phyloP scores from a whole-genome alignment of 345 rosid genomes.

The Raphanus raphanistrum region DNA sequence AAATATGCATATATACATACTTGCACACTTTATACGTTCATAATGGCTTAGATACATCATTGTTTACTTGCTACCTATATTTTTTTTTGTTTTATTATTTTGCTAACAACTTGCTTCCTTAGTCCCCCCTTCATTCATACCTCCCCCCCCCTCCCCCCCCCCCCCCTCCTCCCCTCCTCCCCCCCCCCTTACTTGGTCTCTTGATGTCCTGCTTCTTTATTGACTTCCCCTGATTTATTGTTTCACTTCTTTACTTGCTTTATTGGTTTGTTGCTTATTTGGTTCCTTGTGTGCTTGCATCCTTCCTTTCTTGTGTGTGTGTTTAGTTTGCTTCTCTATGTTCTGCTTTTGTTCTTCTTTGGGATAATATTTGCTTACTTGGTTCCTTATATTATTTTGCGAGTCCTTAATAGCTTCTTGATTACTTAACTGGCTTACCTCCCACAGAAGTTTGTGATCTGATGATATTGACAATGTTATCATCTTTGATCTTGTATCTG shows the following conservation, averaged over 20 bases:
- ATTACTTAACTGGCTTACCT: background rate
- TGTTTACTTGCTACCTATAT: background rate
- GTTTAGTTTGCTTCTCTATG: background rate
- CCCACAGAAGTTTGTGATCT: background rate
- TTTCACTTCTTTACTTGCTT: background rate
- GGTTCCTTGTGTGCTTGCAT: background rate
- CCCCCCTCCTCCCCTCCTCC: too few species aligned
- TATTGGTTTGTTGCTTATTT: background rate
- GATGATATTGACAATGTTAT: background rate
- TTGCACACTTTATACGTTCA: background rate
- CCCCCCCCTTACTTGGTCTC: too few species aligned
- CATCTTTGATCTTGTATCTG: too few species aligned
- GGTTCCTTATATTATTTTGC: background rate
- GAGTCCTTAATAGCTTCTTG: background rate
- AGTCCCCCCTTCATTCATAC: background rate
- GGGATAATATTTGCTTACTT: background rate
- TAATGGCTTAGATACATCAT: background rate
- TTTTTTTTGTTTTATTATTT: background rate
- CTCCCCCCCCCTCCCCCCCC: background rate
- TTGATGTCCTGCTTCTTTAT: background rate
- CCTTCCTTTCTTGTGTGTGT: background rate
- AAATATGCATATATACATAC: background rate
- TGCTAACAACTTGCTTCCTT: background rate
- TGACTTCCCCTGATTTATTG: background rate
- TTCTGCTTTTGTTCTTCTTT: background rate